These are phyloP conservation scores for Metrosideros polymorpha DNA, from an alignment of 441 rosid genomes.

Conservation along the genomic window DNA sequence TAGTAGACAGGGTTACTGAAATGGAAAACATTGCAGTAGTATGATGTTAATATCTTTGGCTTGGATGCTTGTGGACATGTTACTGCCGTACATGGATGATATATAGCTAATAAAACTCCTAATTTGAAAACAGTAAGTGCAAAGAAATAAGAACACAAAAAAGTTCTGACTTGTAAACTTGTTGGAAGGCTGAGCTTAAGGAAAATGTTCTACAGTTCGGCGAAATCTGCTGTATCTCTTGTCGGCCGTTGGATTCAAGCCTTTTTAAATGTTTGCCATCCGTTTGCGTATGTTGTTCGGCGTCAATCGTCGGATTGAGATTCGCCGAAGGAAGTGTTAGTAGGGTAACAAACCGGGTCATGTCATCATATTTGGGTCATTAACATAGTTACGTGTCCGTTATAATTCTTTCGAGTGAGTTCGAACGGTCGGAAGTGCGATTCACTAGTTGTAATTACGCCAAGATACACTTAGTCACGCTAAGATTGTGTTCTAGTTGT, in stretches of 20 bases:
- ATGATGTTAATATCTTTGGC: background rate
- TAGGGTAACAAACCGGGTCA: background rate
- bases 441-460: no score
- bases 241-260: background rate
- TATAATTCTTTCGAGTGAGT: no score
- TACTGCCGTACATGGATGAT: background rate
- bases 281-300: background rate
- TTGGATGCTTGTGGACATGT: background rate
- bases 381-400: no score
- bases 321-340: background rate
- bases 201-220: background rate
- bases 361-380: background rate
- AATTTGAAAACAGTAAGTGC: background rate
- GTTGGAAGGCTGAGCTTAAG: background rate
- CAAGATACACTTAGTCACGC: no score
- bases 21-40: background rate
- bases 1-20: background rate
- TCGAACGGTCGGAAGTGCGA: no score
- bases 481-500: no score
- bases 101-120: background rate
- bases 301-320: background rate
- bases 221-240: background rate
- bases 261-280: background rate
- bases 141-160: background rate
- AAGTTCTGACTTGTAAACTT: background rate